Evolutionary conservation across 495 filamentous ascomycete species (phyloP).

Genomic region (Barbatosphaeria neglecta): DNA sequence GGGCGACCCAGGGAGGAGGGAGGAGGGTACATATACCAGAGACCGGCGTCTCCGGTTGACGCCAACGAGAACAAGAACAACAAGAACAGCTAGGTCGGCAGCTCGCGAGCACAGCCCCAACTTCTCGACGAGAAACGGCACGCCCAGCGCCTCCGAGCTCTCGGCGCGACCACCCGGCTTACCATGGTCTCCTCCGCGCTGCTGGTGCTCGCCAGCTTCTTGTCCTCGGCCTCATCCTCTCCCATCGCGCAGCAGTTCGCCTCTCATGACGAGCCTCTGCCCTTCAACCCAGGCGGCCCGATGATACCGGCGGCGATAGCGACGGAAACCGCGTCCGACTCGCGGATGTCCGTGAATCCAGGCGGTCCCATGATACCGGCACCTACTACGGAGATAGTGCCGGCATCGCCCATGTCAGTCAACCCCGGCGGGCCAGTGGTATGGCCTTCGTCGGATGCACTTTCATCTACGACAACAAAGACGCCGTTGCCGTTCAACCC

Average conservation of each 20-base stretch:
- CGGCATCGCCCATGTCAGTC: neutral
- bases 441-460: neutral
- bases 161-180: neutral
- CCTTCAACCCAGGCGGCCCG: neutral
- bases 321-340: neutral
- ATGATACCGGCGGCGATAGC: neutral
- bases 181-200: neutral
- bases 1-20: neutral
- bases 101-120: too few relatives aligned
- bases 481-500: too few relatives aligned
- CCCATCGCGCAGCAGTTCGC: neutral
- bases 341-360: neutral
- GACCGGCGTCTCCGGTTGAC: neutral
- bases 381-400: neutral
- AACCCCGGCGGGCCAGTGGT: neutral
- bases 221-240: neutral
- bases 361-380: constrained; percentile 1
- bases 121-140: too few relatives aligned
- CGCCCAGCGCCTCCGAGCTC: too few relatives aligned
- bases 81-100: neutral
- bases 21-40: neutral
- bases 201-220: neutral
- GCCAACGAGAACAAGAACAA: neutral
- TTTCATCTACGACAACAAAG: too few relatives aligned
- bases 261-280: neutral